Percentiles rank a stretch among this genome's conserved stretches.
phyloP scores from a whole-genome alignment of 805 yeast species.

The Lachancea kluyveri region DNA sequence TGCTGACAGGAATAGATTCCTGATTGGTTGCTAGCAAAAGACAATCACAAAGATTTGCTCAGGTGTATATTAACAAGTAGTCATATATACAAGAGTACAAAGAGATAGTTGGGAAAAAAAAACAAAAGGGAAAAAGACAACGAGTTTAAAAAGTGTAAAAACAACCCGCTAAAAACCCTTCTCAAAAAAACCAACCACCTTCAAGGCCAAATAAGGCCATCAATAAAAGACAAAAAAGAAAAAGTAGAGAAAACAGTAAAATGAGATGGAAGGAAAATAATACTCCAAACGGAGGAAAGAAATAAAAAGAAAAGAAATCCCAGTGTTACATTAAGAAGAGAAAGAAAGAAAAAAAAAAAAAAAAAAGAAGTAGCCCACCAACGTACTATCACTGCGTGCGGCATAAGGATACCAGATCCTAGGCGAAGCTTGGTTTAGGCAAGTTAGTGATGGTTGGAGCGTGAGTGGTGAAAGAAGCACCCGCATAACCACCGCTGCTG shows the following conservation, averaged over 20 bases:
- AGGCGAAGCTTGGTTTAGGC: conserved; percentile 31
- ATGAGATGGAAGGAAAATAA: not conserved
- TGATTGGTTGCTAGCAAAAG: too few relatives aligned
- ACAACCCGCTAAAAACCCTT: not conserved
- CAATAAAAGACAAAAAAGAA: not conserved
- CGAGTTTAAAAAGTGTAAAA: conserved; percentile 1
- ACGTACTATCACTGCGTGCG: too few relatives aligned
- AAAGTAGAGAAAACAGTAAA: not conserved
- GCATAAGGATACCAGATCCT: conserved; percentile 6
- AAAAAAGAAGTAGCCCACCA: not conserved
- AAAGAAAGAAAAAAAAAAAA: not conserved
- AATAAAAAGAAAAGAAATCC: too few relatives aligned
- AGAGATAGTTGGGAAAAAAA: too few relatives aligned
- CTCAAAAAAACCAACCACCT: conserved; percentile 1
- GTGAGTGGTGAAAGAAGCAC: conserved; percentile 31
- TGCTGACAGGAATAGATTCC: too few relatives aligned
- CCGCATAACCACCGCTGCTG: conserved; percentile 21
- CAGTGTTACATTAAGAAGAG: not conserved
- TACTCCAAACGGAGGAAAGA: not conserved
- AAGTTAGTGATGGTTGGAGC: conserved; percentile 27
- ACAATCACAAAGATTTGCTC: too few relatives aligned
- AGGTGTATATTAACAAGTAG: too few relatives aligned
- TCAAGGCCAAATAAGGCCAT: not conserved
- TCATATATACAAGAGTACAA: too few relatives aligned
- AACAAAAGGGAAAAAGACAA: conserved; percentile 1